Percentiles rank a stretch among this genome's conserved stretches.
Conservation (phyloP, 805 yeast species). For the Metschnikowia drakensbergensis region DNA sequence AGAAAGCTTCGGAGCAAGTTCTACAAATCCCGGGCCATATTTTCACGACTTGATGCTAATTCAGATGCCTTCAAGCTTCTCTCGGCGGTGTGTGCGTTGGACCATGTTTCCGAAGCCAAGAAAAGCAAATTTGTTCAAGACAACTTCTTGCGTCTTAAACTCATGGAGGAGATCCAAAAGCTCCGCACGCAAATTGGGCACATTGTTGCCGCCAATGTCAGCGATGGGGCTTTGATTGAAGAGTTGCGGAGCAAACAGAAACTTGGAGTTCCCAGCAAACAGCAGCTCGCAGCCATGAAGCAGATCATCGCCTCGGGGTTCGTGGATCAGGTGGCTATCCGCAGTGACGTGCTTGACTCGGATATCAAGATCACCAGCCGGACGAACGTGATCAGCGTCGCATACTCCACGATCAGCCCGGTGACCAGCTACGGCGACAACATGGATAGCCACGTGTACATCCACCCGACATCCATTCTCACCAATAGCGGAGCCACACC, state of each 20-base stretch:
- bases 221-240: constrained; percentile 54
- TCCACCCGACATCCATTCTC: constrained; percentile 76
- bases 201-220: constrained; percentile 65
- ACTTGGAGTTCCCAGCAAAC: constrained; percentile 61
- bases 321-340: constrained; percentile 81
- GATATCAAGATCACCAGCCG: constrained; percentile 60
- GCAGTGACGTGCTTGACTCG: constrained; percentile 70
- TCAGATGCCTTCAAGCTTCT: constrained; percentile 75
- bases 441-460: constrained; percentile 58
- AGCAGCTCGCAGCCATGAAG: constrained; percentile 73
- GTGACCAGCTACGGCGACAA: constrained; percentile 29
- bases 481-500: constrained; percentile 62
- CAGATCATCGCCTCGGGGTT: constrained; percentile 94
- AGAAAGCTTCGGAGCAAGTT: constrained; percentile 48
- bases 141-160: constrained; percentile 71
- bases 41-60: constrained; percentile 62
- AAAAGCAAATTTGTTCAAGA: constrained; percentile 48
- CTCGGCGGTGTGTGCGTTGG: constrained; percentile 84
- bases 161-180: constrained; percentile 81
- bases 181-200: constrained; percentile 74
- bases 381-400: constrained; percentile 54
- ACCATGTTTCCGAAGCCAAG: constrained; percentile 56
- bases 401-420: constrained; percentile 60
- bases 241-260: constrained; percentile 38
- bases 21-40: constrained; percentile 54